Evolutionary conservation across 306 rosid species (phyloP).

Genomic region (Cucumis melo): DNA sequence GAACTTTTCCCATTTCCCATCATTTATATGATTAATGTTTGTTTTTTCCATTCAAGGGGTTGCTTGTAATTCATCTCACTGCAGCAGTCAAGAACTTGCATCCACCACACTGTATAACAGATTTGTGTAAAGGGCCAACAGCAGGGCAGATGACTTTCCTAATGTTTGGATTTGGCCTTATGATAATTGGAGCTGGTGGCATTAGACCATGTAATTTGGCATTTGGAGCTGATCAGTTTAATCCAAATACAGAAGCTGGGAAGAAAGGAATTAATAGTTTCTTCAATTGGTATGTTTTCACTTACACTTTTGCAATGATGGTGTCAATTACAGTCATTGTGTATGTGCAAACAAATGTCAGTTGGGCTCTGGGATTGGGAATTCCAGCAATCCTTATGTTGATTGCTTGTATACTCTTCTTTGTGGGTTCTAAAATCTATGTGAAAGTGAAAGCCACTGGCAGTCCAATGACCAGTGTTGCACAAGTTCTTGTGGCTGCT

Average conservation of each 20-base stretch:
- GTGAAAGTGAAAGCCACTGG: constrained; percentile 72
- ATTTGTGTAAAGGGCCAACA: constrained; percentile 49
- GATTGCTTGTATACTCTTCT: constrained; percentile 37
- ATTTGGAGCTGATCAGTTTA: constrained; percentile 84
- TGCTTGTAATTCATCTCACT: constrained; percentile 56
- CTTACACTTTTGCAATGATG: constrained; percentile 61
- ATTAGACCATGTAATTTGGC: constrained; percentile 81
- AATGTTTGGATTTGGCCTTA: constrained; percentile 32
- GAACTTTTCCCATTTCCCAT: neutral
- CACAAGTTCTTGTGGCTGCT: constrained; percentile 53
- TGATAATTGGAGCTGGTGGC: constrained; percentile 67
- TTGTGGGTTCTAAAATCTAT: constrained; percentile 52
- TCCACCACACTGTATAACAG: constrained; percentile 47
- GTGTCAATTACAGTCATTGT: constrained; percentile 49
- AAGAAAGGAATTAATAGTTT: constrained; percentile 69
- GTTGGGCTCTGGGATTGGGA: constrained; percentile 68
- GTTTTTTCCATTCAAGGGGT: constrained; percentile 33
- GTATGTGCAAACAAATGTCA: constrained; percentile 61
- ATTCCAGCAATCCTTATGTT: constrained; percentile 76
- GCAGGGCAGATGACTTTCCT: constrained; percentile 54
- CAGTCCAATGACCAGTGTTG: constrained; percentile 64
- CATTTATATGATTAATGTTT: neutral
- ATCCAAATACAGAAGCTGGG: constrained; percentile 64
- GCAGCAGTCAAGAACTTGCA: constrained; percentile 55
- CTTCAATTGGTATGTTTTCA: constrained; percentile 84